A percentile compares a stretch with the other conserved stretches of the same genome.
phyloP scores from a whole-genome alignment of 2,329 filamentous ascomycete genomes.

The Phialophora verrucosa region DNA sequence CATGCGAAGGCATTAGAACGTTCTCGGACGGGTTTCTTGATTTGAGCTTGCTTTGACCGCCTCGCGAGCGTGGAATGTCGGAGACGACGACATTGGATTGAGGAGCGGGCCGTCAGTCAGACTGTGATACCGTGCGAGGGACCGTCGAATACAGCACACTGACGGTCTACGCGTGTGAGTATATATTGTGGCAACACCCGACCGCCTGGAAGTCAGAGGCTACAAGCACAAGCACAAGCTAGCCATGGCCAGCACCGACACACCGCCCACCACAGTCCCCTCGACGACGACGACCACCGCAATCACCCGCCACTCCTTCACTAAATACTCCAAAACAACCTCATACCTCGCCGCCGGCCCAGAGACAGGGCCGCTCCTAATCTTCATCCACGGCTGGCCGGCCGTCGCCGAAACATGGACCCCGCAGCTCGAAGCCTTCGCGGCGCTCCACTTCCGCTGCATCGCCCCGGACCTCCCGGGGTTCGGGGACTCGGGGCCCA shows the following conservation, averaged over 20 bases:
- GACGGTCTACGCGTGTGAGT: too few species aligned
- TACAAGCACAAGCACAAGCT: not conserved
- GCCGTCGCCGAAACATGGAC: slow-evolving; percentile 55
- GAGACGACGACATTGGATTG: too few species aligned
- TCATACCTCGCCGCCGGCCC: slow-evolving; percentile 32
- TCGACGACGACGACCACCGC: not conserved
- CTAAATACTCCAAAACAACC: slow-evolving; percentile 17
- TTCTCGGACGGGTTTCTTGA: too few species aligned
- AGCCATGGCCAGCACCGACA: not conserved
- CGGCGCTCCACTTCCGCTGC: slow-evolving; percentile 49
- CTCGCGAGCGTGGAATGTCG: too few species aligned
- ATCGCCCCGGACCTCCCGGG: slow-evolving; percentile 50
- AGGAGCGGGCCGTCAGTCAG: too few species aligned
- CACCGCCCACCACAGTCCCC: too few species aligned
- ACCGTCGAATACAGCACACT: too few species aligned
- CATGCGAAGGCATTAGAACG: too few species aligned
- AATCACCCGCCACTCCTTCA: slow-evolving; percentile 20
- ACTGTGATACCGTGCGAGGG: too few species aligned
- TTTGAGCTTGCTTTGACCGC: too few species aligned
- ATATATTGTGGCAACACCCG: too few species aligned
- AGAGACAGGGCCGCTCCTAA: slow-evolving; percentile 22
- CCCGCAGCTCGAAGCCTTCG: slow-evolving; percentile 49
- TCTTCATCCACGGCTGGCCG: slow-evolving; percentile 59
- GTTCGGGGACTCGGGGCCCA: slow-evolving; percentile 40
- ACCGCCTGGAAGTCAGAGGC: too few species aligned